These are phyloP conservation scores for Kodamaea sp. DNA, from an alignment of 1,139 yeast genomes.

Conservation along the genomic window DNA sequence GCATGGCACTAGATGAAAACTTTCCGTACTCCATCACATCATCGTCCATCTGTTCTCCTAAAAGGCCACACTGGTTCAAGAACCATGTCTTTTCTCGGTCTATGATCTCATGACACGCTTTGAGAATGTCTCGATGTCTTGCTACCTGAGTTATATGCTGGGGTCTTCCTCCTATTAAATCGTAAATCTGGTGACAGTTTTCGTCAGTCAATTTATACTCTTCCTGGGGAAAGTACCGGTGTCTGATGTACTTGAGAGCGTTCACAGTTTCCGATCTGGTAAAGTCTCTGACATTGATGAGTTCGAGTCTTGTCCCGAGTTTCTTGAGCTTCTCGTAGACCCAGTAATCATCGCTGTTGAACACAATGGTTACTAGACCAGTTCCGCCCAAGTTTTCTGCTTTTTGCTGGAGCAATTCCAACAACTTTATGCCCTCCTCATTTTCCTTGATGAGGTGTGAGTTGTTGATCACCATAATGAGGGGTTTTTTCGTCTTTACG, in stretches of 20 bases:
- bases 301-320: constrained; percentile 73
- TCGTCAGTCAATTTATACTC: constrained; percentile 22
- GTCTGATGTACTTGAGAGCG: constrained; percentile 58
- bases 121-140: constrained; percentile 57
- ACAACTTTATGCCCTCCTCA: constrained; percentile 65
- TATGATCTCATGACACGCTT: constrained; percentile 69
- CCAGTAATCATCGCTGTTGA: constrained; percentile 88
- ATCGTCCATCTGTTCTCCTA: constrained; percentile 82
- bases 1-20: constrained; percentile 76
- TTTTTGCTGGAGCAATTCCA: constrained; percentile 80
- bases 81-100: constrained; percentile 87
- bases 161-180: constrained; percentile 80
- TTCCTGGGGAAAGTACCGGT: constrained; percentile 43
- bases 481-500: constrained; percentile 44
- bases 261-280: constrained; percentile 55
- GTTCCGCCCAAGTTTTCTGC: constrained; percentile 79
- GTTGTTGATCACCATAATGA: constrained; percentile 70
- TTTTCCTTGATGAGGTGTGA: constrained; percentile 75
- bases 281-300: constrained; percentile 70
- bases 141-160: constrained; percentile 81
- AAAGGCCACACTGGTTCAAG: constrained; percentile 74
- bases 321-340: constrained; percentile 74
- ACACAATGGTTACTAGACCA: constrained; percentile 72
- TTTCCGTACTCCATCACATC: constrained; percentile 88
- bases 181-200: constrained; percentile 58